Conservation (phyloP, 2,329 filamentous ascomycete species). For the Elsinoe batatas region DNA sequence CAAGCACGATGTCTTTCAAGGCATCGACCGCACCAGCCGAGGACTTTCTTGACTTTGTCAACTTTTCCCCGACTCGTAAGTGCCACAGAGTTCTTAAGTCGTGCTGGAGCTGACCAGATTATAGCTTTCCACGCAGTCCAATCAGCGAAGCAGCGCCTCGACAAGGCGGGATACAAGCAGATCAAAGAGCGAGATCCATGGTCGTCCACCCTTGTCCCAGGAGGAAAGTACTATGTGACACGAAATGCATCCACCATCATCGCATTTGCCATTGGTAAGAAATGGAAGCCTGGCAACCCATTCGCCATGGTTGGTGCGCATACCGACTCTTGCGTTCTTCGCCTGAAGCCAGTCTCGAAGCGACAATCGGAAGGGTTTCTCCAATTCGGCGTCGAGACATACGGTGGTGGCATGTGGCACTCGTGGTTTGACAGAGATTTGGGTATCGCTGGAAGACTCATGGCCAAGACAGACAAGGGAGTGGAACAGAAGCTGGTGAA, state of each 20-base stretch:
- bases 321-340: constrained; percentile 85
- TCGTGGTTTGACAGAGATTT: constrained; percentile 97
- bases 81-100: neutral
- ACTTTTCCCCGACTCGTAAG: constrained; percentile 86
- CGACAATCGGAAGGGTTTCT: constrained; percentile 78
- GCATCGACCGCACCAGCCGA: constrained; percentile 45
- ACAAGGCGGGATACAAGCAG: constrained; percentile 73
- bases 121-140: constrained; percentile 89
- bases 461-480: constrained; percentile 64
- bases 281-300: constrained; percentile 86
- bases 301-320: constrained; percentile 91
- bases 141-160: constrained; percentile 63
- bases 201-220: constrained; percentile 67
- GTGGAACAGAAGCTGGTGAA: constrained; percentile 81
- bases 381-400: constrained; percentile 92
- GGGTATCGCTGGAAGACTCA: constrained; percentile 76
- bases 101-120: constrained; percentile 12
- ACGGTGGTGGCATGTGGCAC: constrained; percentile 95
- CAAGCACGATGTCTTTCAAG: constrained; percentile 25
- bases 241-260: constrained; percentile 87
- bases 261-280: constrained; percentile 80
- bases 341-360: constrained; percentile 90
- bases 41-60: constrained; percentile 89
- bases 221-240: constrained; percentile 93
- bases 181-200: constrained; percentile 89